phyloP scores from a whole-genome alignment of 1,284 basidiomycete genomes.

The Lentinus polychrous region DNA sequence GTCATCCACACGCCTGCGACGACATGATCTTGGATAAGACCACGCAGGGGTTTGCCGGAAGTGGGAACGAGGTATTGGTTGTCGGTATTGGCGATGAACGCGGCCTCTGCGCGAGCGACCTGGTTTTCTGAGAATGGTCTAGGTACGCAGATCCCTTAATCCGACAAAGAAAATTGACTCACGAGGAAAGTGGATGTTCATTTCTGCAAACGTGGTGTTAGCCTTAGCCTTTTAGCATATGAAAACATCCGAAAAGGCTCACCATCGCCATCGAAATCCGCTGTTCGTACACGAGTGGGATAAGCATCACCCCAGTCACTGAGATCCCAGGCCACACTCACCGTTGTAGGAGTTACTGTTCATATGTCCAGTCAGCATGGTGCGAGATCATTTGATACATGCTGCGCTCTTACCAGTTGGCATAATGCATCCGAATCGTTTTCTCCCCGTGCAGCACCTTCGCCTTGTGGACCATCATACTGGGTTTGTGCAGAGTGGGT shows the following conservation, averaged over 20 bases:
- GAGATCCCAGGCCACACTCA: constrained; percentile 27
- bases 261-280: constrained; percentile 99
- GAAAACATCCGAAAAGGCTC: constrained; percentile 16
- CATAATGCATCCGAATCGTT: constrained; percentile 99
- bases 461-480: constrained; percentile 99
- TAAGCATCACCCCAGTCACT: constrained; percentile 12
- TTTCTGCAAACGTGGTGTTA: constrained; percentile 49
- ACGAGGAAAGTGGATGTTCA: constrained; percentile 99
- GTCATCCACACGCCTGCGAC: constrained; percentile 99
- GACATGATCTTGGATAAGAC: constrained; percentile 98
- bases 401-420: constrained; percentile 76
- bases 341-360: constrained; percentile 94
- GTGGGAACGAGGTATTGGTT: constrained; percentile 99
- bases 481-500: constrained; percentile 98
- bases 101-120: constrained; percentile 89
- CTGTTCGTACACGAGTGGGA: constrained; percentile 32
- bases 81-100: constrained; percentile 95
- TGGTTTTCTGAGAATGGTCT: constrained; percentile 64
- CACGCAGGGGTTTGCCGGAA: constrained; percentile 95
- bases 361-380: constrained; percentile 1
- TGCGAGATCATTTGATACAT: background rate
- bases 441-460: constrained; percentile 93
- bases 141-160: background rate
- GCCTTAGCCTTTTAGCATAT: constrained; percentile 12
- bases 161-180: constrained; percentile 30